A percentile compares a stretch with the other conserved stretches of the same genome.
Evolutionary conservation across 1,139 yeast species (phyloP).

Genomic region (Magnusiomyces paraingens): DNA sequence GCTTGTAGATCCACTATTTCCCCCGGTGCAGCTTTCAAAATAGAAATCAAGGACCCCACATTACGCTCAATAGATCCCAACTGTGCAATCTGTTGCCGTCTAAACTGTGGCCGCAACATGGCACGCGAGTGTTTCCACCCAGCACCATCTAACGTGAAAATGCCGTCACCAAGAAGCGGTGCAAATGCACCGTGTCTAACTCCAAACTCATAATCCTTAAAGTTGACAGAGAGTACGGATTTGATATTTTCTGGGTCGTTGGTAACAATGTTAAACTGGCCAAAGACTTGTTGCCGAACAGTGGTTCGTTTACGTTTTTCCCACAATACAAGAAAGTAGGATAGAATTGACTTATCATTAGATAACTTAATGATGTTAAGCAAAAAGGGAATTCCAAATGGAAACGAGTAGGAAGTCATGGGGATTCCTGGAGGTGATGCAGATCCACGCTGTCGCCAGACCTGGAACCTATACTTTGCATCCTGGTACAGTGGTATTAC

Average conservation of each 20-base stretch:
- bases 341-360: neutral
- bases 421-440: neutral
- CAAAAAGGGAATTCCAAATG: neutral
- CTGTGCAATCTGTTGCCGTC: slow-evolving; percentile 45
- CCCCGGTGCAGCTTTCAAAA: slow-evolving; percentile 25
- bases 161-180: slow-evolving; percentile 47
- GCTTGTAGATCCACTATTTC: slow-evolving; percentile 44
- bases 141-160: slow-evolving; percentile 45
- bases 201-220: slow-evolving; percentile 44
- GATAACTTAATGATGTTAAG: neutral
- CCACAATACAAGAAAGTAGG: neutral
- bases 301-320: neutral
- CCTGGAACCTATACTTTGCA: too few relatives aligned
- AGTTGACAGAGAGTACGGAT: slow-evolving; percentile 30
- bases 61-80: slow-evolving; percentile 43
- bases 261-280: slow-evolving; percentile 23
- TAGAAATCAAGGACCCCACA: slow-evolving; percentile 35
- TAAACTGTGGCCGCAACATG: slow-evolving; percentile 49
- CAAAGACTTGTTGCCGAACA: slow-evolving; percentile 2
- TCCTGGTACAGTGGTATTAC: too few relatives aligned
- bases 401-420: neutral
- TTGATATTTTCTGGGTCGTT: slow-evolving; percentile 40
- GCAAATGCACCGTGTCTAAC: slow-evolving; percentile 38
- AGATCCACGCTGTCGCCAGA: too few relatives aligned
- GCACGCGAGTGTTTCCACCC: slow-evolving; percentile 51